These are phyloP conservation scores for Penicillium sp. DNA, from an alignment of 2,329 filamentous ascomycete genomes.

Conservation along the genomic window DNA sequence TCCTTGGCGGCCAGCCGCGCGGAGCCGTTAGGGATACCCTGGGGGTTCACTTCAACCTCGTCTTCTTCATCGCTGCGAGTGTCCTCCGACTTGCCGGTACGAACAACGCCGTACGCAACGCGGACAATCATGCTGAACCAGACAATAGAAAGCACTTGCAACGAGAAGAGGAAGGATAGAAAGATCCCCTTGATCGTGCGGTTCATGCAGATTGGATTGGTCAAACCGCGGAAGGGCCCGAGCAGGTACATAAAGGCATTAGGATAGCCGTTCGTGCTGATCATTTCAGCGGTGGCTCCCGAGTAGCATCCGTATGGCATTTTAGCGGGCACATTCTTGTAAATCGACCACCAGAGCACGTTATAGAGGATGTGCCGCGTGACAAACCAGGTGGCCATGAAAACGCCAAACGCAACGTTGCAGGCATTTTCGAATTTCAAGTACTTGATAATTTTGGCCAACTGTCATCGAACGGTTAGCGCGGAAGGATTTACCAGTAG, in stretches of 20 bases:
- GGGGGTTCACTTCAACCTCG: constrained; percentile 49
- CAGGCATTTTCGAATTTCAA: constrained; percentile 71
- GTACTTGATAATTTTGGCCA: constrained; percentile 93
- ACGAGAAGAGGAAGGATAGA: constrained; percentile 68
- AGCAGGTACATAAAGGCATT: constrained; percentile 61
- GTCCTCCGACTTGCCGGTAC: constrained; percentile 75
- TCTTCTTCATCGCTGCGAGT: constrained; percentile 75
- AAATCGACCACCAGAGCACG: constrained; percentile 78
- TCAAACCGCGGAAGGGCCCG: constrained; percentile 68
- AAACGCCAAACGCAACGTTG: constrained; percentile 79
- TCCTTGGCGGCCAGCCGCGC: constrained; percentile 25
- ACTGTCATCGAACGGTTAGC: constrained; percentile 46
- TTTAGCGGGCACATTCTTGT: constrained; percentile 59
- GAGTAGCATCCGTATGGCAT: constrained; percentile 71
- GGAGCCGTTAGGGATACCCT: constrained; percentile 27
- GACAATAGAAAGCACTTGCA: constrained; percentile 75
- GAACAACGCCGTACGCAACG: constrained; percentile 76
- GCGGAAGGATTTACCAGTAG: background rate
- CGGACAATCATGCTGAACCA: constrained; percentile 90
- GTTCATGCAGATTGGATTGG: constrained; percentile 78
- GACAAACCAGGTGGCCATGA: constrained; percentile 80
- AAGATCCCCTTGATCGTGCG: constrained; percentile 71
- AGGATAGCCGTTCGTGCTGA: constrained; percentile 33
- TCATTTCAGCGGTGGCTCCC: constrained; percentile 43
- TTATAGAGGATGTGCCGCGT: constrained; percentile 79